Percentiles rank a stretch among this genome's conserved stretches.
These are phyloP conservation scores for Auricularia cornea DNA, from an alignment of 768 basidiomycete genomes.

Conservation along the genomic window DNA sequence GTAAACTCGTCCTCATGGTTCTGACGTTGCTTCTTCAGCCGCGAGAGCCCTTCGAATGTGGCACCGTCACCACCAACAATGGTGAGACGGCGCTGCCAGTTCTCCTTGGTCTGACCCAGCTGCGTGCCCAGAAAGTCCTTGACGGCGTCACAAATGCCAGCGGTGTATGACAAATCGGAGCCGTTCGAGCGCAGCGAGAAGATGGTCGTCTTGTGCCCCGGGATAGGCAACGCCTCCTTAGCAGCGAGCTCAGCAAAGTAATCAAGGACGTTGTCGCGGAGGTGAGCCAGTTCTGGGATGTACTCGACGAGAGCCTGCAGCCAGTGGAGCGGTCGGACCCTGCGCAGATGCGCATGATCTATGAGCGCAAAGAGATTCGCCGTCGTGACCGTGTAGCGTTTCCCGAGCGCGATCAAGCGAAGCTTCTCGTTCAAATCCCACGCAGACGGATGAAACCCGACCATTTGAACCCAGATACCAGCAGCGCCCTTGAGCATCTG, in stretches of 20 bases:
- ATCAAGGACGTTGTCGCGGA: background rate
- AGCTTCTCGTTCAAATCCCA: slow-evolving; percentile 3
- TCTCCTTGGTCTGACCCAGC: too few relatives aligned
- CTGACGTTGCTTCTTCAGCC: too few relatives aligned
- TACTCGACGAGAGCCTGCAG: slow-evolving; percentile 5
- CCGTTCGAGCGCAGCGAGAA: too few relatives aligned
- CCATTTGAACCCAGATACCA: slow-evolving; percentile 7
- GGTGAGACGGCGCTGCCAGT: too few relatives aligned
- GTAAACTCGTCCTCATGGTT: slow-evolving; percentile 12
- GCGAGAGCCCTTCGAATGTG: too few relatives aligned
- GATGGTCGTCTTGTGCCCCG: too few relatives aligned
- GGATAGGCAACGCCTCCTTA: too few relatives aligned
- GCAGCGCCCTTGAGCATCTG: slow-evolving; percentile 14
- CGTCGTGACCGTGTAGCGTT: background rate
- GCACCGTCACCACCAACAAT: too few relatives aligned
- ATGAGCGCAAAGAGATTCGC: slow-evolving; percentile 7
- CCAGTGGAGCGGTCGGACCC: slow-evolving; percentile 6
- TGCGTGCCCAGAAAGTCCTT: too few relatives aligned
- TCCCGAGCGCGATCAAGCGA: background rate
- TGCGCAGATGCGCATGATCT: slow-evolving; percentile 4
- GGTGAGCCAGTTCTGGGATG: slow-evolving; percentile 4
- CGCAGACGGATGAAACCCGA: slow-evolving; percentile 4
- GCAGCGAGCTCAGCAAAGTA: too few relatives aligned
- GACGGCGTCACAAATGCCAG: too few relatives aligned
- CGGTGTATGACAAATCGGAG: too few relatives aligned